Percentiles rank a stretch among this genome's conserved stretches.
These are phyloP conservation scores for Chlorella sp. DNA, from an alignment of 139 green algal genomes.

Conservation along the genomic window DNA sequence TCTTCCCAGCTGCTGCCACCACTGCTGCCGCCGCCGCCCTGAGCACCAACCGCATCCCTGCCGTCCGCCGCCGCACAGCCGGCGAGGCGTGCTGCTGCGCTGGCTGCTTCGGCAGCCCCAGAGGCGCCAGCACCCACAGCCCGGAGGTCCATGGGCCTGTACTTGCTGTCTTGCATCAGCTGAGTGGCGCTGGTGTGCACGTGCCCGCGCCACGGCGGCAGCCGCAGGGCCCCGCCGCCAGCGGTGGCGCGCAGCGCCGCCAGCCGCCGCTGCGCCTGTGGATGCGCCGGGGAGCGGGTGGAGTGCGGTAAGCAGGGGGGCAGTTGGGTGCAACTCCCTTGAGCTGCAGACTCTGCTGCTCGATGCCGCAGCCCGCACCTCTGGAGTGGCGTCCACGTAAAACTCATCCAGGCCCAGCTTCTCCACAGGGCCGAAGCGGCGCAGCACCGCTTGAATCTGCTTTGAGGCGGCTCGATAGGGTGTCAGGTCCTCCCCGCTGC, in stretches of 20 bases:
- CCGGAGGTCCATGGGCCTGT: constrained; percentile 77
- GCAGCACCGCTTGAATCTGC: constrained; percentile 48
- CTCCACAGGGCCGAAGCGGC: constrained; percentile 39
- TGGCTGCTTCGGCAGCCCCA: background rate
- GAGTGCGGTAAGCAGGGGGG: background rate
- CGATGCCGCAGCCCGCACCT: constrained; percentile 35
- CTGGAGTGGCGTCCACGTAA: constrained; percentile 74
- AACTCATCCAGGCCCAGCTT: constrained; percentile 70
- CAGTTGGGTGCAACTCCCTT: too few species aligned
- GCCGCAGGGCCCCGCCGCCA: background rate
- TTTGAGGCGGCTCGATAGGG: constrained; percentile 63
- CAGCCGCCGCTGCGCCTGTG: constrained; percentile 17
- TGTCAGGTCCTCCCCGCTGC: constrained; percentile 74
- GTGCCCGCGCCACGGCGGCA: constrained; percentile 49
- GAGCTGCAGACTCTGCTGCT: too few species aligned
- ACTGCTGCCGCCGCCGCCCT: background rate
- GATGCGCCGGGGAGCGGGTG: too few species aligned
- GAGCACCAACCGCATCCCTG: background rate
- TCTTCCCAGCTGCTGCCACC: constrained; percentile 45
- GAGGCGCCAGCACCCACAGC: background rate
- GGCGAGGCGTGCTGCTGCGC: constrained; percentile 11
- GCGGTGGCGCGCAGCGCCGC: constrained; percentile 9
- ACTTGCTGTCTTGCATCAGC: constrained; percentile 63
- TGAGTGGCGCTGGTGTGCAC: constrained; percentile 49
- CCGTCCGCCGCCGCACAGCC: background rate